These are phyloP conservation scores for Phialocephala sp. DNA, from an alignment of 2,329 filamentous ascomycete species.

Conservation along the genomic window DNA sequence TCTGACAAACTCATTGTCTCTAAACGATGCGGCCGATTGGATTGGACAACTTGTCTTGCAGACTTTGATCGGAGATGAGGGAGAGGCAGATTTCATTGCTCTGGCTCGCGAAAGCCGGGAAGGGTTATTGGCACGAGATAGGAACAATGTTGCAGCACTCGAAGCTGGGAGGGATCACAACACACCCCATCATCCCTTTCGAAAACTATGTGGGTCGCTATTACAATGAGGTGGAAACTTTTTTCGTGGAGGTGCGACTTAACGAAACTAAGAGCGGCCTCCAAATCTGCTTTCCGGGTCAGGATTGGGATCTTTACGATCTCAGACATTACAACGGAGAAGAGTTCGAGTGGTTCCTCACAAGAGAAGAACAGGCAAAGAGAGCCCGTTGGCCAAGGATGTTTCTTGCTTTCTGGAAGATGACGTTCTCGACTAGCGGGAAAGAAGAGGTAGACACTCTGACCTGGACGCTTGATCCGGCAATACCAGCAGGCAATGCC, in stretches of 20 bases:
- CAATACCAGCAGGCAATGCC: no score
- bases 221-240: not conserved
- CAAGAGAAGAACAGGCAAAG: not conserved
- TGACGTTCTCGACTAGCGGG: no score
- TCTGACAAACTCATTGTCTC: conserved; percentile 7
- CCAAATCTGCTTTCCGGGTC: not conserved
- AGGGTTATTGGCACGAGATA: no score
- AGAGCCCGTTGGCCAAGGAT: no score
- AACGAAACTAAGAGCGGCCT: not conserved
- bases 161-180: not conserved
- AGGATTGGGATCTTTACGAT: not conserved
- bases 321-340: not conserved
- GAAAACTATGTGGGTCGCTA: not conserved
- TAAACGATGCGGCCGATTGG: conserved; percentile 14
- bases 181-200: no score
- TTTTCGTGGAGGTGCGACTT: not conserved
- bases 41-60: conserved; percentile 13
- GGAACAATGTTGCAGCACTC: no score
- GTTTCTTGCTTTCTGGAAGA: no score
- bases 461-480: no score
- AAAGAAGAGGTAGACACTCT: no score
- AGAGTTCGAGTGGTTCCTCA: not conserved
- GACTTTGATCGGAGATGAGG: not conserved
- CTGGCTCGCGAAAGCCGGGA: not conserved
- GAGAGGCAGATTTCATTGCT: not conserved